Base-by-base conservation (phyloP, 169 alveolate genomes). In the Cardiosporidium cionae region DNA sequence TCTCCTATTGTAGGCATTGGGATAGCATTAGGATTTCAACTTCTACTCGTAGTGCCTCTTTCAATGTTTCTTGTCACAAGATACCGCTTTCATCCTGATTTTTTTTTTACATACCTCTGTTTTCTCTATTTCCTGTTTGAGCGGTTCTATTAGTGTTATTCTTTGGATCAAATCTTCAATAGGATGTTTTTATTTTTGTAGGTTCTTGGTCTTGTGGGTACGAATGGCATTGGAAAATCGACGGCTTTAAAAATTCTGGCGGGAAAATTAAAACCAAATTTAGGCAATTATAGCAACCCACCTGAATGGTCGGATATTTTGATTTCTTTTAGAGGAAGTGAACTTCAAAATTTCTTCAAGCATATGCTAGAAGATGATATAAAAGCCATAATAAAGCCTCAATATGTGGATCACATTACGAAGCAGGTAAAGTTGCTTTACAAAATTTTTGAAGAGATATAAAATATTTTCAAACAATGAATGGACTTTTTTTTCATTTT, bases 281-380 rank as follows among this genome's bases (percentile, higher is more conserved):
- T 98, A 65, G 99, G 99, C 32, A 86, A 88, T 62, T 96, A 87
- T 80, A 92, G 86, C 64, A 85, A 84, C 36, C 98, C 97, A 29
- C 98, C 99, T 9, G 99, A 96, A 65, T 96, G 99, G 99, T 84
- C 91, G 68, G 98, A 95, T 72, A 94, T 98, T 35, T 74, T 98
- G 31, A 83, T 79, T 82, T 76, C 91, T 79, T 98, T 94, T 87
- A 84, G 99, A 76, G 99, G 99, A 7, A 89, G 95, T 52, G 99
- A 98, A 83, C 93, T 98, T 53, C 97, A 96, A 81, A 92, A 92
- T 76, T 97, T 93, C 87, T 96, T 98, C 87, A 92, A 93, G 53
- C 93, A 93, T 81, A 87, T 96, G 82, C 92, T 95, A 52, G 99
- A 94, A 76, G 97, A 96, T 29, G 89, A 94, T 71, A 87, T 98